These are phyloP conservation scores for Ophiocordyceps camponoti-floridani DNA, from an alignment of 2,329 filamentous ascomycete genomes.

Conservation along the genomic window DNA sequence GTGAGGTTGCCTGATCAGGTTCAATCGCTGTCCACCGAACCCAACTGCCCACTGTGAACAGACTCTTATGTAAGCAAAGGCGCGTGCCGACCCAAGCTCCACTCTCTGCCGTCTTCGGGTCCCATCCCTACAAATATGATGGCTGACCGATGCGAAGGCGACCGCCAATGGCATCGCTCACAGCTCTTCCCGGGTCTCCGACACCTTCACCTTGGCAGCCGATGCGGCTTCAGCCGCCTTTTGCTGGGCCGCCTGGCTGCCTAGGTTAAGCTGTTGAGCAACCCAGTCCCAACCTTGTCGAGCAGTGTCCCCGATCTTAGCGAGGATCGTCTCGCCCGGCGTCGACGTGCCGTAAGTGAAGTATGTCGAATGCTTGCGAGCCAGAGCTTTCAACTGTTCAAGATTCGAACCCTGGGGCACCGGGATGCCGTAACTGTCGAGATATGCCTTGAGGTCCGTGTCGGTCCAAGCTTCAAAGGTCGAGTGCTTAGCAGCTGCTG, in stretches of 20 bases:
- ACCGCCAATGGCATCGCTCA: background rate
- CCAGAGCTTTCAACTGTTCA: slow-evolving; percentile 53
- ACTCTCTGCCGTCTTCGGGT: background rate
- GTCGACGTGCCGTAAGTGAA: slow-evolving; percentile 59
- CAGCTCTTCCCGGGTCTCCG: slow-evolving; percentile 28
- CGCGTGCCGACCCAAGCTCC: background rate
- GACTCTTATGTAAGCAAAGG: too few species aligned
- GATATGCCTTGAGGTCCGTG: slow-evolving; percentile 58
- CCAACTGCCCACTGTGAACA: too few species aligned
- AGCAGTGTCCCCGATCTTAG: slow-evolving; percentile 37
- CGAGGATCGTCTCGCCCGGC: slow-evolving; percentile 46
- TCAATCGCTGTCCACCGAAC: too few species aligned
- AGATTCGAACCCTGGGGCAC: slow-evolving; percentile 48
- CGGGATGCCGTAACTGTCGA: slow-evolving; percentile 59
- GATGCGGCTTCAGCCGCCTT: slow-evolving; percentile 20
- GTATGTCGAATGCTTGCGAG: slow-evolving; percentile 56
- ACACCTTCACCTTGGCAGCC: slow-evolving; percentile 10
- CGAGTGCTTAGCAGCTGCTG: slow-evolving; percentile 43
- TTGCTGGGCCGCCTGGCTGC: slow-evolving; percentile 28
- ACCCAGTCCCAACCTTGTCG: slow-evolving; percentile 33
- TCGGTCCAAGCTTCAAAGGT: slow-evolving; percentile 59
- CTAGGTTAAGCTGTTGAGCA: slow-evolving; percentile 26
- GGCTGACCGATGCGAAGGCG: background rate
- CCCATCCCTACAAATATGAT: background rate
- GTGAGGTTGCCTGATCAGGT: too few species aligned